These are phyloP conservation scores for Neofusicoccum sp. DNA, from an alignment of 2,329 filamentous ascomycete species.

Conservation along the genomic window DNA sequence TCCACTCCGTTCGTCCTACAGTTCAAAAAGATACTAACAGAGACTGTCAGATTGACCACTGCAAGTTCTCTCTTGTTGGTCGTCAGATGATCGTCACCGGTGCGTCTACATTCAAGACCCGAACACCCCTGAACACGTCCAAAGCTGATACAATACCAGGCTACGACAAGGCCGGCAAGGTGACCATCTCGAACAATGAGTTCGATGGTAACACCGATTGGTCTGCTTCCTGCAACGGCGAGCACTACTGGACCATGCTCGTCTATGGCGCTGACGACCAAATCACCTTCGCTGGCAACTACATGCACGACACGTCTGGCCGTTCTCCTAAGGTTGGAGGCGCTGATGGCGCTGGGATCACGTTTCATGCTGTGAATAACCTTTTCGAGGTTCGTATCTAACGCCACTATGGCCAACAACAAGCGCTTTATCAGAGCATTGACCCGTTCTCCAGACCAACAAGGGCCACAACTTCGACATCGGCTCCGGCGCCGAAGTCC, in stretches of 20 bases:
- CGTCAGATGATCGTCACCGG: conserved; percentile 44
- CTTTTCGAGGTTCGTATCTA: conserved; percentile 39
- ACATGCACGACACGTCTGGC: conserved; percentile 46
- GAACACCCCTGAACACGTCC: too few species aligned
- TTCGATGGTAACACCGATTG: conserved; percentile 45
- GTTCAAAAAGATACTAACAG: too few species aligned
- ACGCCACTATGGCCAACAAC: too few species aligned
- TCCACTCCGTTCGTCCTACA: too few species aligned
- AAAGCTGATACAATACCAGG: too few species aligned
- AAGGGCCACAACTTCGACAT: conserved; percentile 43
- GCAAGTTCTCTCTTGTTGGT: conserved; percentile 41
- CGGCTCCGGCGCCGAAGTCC: conserved; percentile 24
- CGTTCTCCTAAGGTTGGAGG: conserved; percentile 44
- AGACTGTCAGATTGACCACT: conserved; percentile 2
- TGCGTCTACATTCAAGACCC: not conserved
- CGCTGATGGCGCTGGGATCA: conserved; percentile 29
- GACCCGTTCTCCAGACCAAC: too few species aligned
- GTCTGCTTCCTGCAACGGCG: conserved; percentile 43
- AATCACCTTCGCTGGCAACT: conserved; percentile 46
- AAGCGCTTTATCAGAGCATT: too few species aligned
- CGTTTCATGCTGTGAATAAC: conserved; percentile 30
- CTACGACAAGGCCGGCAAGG: conserved; percentile 17
- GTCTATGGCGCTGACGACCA: conserved; percentile 42
- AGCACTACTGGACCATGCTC: conserved; percentile 24
- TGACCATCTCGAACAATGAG: conserved; percentile 49